Base-by-base conservation (phyloP, 495 filamentous ascomycete species). In the Penicillium cinerascens region DNA sequence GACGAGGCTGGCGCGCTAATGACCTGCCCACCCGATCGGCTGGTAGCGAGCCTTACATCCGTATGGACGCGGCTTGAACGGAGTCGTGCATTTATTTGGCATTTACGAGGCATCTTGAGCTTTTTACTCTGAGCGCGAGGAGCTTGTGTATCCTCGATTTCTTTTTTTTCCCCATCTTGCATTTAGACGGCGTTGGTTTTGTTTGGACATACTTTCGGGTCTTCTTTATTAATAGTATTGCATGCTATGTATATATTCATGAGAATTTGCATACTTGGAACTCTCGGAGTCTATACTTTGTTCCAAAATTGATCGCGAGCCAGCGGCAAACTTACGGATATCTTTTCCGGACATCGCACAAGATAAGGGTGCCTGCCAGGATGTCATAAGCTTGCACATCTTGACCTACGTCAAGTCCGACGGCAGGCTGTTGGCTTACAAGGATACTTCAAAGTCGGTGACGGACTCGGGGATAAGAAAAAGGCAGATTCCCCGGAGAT, bases 181-280 rank as follows among this genome's bases (percentile, higher is more conserved):
- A 64, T 63, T 56, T 55, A 52, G 49, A 44, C 42, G 60, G 65
- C 60, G 66, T 68, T 63, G 44, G 37, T 54, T 38, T 49, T 23
- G 17, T 22, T 47, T 54, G 36, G 21, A 44, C 45, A 53, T 53
- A 44, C 27, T 9, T 53, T 21, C 27, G 44, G 45, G 21, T 17
- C 44, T 5, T 16, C 9, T 42, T 26, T 55, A 22, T 44, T 40
- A 13, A 49, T 37, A 39, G 17, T 10, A 23, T 10, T 40, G 29
- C 37, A 38, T n/a, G 39, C 16, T 39, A 22, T 58, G 49, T 52
- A 58, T 39, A 51, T 51, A 57, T 51, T 55, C 33, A 48, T 43
- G 49, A 51, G 22, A 13, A 27, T 47, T 26, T n/a, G 38, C 20
- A 41, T 47, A 38, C 41, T 9, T 41, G 0, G 20, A 41, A 41